phyloP scores from a whole-genome alignment of 2,329 filamentous ascomycete genomes.

The Tolypocladium album region DNA sequence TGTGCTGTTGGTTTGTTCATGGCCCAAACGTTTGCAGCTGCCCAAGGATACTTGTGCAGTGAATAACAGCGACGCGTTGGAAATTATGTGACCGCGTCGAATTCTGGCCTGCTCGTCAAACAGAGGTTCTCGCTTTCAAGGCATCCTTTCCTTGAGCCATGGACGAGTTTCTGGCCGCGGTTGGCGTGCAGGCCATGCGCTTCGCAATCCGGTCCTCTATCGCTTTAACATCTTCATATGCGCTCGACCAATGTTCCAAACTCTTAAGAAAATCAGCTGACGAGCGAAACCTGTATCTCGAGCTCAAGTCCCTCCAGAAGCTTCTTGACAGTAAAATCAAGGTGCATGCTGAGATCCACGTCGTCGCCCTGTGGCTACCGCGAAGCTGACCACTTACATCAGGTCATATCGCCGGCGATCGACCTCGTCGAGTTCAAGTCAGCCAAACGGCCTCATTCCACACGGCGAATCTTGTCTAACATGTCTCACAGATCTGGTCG shows the following conservation, averaged over 20 bases:
- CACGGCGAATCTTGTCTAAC: background rate
- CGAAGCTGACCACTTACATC: background rate
- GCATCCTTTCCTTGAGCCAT: slow-evolving; percentile 31
- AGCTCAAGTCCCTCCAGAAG: slow-evolving; percentile 61
- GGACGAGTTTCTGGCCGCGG: slow-evolving; percentile 51
- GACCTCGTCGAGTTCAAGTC: slow-evolving; percentile 88
- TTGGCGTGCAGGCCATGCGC: slow-evolving; percentile 68
- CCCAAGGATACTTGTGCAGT: background rate
- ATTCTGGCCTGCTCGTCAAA: background rate
- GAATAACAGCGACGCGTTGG: background rate
- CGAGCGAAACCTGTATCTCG: slow-evolving; percentile 53
- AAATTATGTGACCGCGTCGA: background rate
- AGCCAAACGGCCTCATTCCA: background rate
- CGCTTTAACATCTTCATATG: slow-evolving; percentile 73
- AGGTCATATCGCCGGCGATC: slow-evolving; percentile 83
- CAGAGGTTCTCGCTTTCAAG: background rate
- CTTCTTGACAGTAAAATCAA: slow-evolving; percentile 78
- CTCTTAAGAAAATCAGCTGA: slow-evolving; percentile 64
- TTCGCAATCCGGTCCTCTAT: slow-evolving; percentile 86
- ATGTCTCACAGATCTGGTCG: slow-evolving; percentile 31
- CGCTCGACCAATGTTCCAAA: slow-evolving; percentile 70
- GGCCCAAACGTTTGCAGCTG: background rate
- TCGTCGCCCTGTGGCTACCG: background rate
- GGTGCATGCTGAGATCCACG: slow-evolving; percentile 30
- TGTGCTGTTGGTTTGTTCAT: background rate